Percentiles rank a stretch among this genome's conserved stretches.
Conservation (phyloP, 2,329 filamentous ascomycete genomes). For the Fusarium continuum region DNA sequence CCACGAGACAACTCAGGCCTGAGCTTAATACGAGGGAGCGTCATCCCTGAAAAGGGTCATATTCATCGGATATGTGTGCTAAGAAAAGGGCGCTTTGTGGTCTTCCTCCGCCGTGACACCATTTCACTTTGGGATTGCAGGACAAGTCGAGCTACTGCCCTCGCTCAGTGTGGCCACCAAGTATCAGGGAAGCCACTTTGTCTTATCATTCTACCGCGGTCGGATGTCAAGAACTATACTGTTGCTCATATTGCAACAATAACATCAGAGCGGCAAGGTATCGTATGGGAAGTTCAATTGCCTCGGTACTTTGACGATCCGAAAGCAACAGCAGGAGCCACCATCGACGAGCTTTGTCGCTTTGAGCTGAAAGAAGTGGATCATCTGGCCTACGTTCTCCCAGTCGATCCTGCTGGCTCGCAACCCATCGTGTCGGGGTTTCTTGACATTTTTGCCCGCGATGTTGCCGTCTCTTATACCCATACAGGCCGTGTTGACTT, state of each 20-base stretch:
- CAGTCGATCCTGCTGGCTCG: constrained; percentile 86
- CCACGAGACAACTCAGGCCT: constrained; percentile 50
- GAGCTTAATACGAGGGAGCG: constrained; percentile 70
- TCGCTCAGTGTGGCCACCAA: constrained; percentile 62
- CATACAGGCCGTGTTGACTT: constrained; percentile 78
- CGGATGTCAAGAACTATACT: constrained; percentile 64
- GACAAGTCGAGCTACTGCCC: constrained; percentile 62
- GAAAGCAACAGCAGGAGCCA: constrained; percentile 34
- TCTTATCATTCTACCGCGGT: constrained; percentile 75
- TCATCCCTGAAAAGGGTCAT: constrained; percentile 72
- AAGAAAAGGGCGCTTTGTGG: constrained; percentile 78
- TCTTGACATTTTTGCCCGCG: constrained; percentile 84
- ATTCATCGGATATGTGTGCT: constrained; percentile 85
- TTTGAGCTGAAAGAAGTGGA: constrained; percentile 72
- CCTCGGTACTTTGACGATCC: constrained; percentile 56
- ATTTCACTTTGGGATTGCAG: constrained; percentile 85
- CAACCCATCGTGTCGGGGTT: constrained; percentile 77
- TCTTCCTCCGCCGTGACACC: constrained; percentile 77
- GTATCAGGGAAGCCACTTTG: constrained; percentile 79
- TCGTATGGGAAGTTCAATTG: constrained; percentile 81
- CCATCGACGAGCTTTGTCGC: constrained; percentile 71
- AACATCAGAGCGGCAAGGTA: constrained; percentile 77
- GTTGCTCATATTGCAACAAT: constrained; percentile 82
- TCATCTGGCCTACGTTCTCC: constrained; percentile 74
- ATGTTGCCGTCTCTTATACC: constrained; percentile 88